Evolutionary conservation across 2,329 filamentous ascomycete genomes (phyloP), one percentile per base, ranked within the genome.

Genomic region (Aspergillus fumigatus): DNA sequence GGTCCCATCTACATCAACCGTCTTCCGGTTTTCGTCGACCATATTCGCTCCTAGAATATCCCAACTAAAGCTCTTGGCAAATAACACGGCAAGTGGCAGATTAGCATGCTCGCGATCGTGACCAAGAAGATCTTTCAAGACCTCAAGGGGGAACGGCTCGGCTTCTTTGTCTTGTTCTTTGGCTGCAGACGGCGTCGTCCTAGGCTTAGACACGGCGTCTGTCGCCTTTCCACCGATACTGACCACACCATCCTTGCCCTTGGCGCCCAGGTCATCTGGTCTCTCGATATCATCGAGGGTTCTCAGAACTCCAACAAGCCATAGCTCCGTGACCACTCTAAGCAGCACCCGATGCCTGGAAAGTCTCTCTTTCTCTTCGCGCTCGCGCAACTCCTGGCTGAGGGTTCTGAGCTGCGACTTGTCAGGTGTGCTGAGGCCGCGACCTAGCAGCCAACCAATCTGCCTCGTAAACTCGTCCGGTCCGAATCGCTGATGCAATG

Each of bases 51-150:
- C 94, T 14, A 99, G 77, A 38, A 97, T 84, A 75, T 99, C 95
- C 92, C 93, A 99, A 61, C 89, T 88, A 67, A 97, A 99, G 19
- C 90, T 88, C 77, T 97, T 99, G 63, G 96, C 92, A 69, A 99
- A 99, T 14, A 96, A 83, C 52, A 97, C 94, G 5, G 97, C 88
- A 48, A 99, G 79, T 1, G 94, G 92, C 47, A 99, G 77, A 69
- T 97, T 99, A 54, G 85, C 80, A 69, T 97, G 94, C 65, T 99
- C 93, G 54, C 92, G 86, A 71, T 99, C 94, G 70, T 97, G 88
- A 7, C 92, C 92, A 17, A 99, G 82, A 62, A 99, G 83, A 70
- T 99, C 95, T 76, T 99, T 99, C 43, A 99, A 79, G n/a, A 97
- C 93, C 72, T 99, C 94, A 21, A 99, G 80, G 3, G 95, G 95